These are phyloP conservation scores for Arthrobotrys megalospora DNA, from an alignment of 2,329 filamentous ascomycete genomes.

Conservation along the genomic window DNA sequence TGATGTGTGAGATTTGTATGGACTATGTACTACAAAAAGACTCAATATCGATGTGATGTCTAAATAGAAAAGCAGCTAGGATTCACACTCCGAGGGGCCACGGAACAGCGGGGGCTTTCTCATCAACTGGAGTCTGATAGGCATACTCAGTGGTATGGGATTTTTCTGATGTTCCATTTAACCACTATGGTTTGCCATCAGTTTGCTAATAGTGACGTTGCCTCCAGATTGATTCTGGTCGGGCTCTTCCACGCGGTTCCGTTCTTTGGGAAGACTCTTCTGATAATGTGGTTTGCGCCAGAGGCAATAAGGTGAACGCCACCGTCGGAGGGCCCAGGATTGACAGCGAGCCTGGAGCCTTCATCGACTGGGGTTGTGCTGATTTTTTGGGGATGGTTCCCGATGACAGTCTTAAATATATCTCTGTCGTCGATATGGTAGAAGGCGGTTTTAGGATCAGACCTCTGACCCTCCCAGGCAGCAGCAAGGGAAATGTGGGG, in stretches of 20 bases:
- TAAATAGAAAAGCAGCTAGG: too few relatives aligned
- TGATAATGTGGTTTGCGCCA: constrained; percentile 1
- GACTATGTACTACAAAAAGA: too few relatives aligned
- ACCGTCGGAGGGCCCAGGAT: not conserved
- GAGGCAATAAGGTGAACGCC: constrained; percentile 27
- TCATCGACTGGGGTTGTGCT: constrained; percentile 1
- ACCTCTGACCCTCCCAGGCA: not conserved
- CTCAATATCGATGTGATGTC: too few relatives aligned
- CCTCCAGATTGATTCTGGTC: not conserved
- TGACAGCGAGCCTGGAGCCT: constrained; percentile 22
- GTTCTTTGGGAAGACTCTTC: constrained; percentile 25
- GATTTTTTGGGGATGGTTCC: not conserved
- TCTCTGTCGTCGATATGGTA: not conserved
- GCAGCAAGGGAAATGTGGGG: not conserved
- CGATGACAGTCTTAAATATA: constrained; percentile 3
- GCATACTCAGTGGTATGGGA: too few relatives aligned
- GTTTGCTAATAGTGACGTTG: not conserved
- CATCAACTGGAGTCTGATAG: too few relatives aligned
- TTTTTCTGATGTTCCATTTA: too few relatives aligned
- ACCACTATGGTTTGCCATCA: not conserved
- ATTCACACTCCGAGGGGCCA: too few relatives aligned
- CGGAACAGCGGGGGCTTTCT: too few relatives aligned
- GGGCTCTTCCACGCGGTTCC: not conserved
- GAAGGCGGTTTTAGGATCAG: not conserved
- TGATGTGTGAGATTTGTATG: too few relatives aligned